Evolutionary conservation across 2,329 filamentous ascomycete species (phyloP).

Genomic region (Phialophora chinensis): DNA sequence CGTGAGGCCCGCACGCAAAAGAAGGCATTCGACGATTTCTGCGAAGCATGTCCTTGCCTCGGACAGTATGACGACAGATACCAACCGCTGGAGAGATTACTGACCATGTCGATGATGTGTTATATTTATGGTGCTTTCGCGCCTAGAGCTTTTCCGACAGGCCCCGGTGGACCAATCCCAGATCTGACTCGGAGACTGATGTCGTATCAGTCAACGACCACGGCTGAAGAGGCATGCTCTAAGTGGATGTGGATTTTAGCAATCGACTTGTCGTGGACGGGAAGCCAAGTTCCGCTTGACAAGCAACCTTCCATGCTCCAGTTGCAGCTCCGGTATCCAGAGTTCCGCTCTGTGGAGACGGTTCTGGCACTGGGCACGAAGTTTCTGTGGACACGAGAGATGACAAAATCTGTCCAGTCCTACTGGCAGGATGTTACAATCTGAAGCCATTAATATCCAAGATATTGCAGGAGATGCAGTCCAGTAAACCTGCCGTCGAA

Average conservation of each 20-base stretch:
- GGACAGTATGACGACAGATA: not conserved
- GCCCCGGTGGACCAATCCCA: not conserved
- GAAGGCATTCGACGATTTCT: slow-evolving; percentile 12
- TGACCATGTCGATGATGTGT: slow-evolving; percentile 7
- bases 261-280: slow-evolving; percentile 6
- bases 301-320: slow-evolving; percentile 3
- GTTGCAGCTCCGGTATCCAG: slow-evolving; percentile 9
- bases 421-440: slow-evolving; percentile 13
- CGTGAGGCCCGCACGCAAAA: not conserved
- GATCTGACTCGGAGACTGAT: not conserved
- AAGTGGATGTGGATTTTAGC: slow-evolving; percentile 17
- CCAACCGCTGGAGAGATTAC: slow-evolving; percentile 11
- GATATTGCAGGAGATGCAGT: slow-evolving; percentile 3
- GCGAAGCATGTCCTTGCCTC: slow-evolving; percentile 19
- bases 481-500: slow-evolving; percentile 8
- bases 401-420: slow-evolving; percentile 7
- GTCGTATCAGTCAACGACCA: not conserved
- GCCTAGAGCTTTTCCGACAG: slow-evolving; percentile 7
- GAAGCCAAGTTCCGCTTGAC: not conserved
- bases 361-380: not conserved
- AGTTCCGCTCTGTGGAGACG: slow-evolving; percentile 1
- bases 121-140: slow-evolving; percentile 9
- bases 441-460: not conserved
- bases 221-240: not conserved
- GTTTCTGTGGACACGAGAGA: slow-evolving; percentile 15